A percentile compares a stretch with the other conserved stretches of the same genome.
Evolutionary conservation across 345 rosid genomes (phyloP).

Genomic region (Brassica incana): DNA sequence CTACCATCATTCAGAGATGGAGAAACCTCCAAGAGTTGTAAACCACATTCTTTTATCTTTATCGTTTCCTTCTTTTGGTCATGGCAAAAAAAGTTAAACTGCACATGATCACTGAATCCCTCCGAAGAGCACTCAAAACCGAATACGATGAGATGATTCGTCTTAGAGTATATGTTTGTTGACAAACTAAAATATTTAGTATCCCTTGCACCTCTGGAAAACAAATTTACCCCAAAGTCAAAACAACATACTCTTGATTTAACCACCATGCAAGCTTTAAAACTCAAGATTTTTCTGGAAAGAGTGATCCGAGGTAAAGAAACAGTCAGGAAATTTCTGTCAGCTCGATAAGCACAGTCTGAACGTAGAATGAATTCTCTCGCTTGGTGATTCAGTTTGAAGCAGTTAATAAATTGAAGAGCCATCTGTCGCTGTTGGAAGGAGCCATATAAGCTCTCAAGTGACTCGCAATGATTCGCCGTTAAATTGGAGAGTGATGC

Average conservation of each 20-base stretch:
- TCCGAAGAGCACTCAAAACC: not conserved
- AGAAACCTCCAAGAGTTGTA: conserved; percentile 2
- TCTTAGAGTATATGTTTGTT: not conserved
- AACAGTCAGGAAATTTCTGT: no score
- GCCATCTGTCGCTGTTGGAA: not conserved
- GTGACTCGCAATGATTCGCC: not conserved
- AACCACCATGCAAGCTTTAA: not conserved
- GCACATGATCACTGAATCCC: not conserved
- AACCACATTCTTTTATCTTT: not conserved
- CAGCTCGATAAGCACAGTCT: not conserved
- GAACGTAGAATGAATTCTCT: not conserved
- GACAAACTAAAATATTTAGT: not conserved
- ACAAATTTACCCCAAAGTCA: not conserved
- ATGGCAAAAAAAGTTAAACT: not conserved
- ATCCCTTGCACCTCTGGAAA: not conserved
- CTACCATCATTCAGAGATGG: not conserved
- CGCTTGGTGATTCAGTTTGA: not conserved
- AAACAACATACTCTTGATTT: not conserved
- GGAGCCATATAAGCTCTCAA: not conserved
- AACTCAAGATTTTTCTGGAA: not conserved
- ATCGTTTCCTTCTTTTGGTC: not conserved
- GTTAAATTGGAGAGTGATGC: not conserved
- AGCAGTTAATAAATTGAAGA: conserved; percentile 8
- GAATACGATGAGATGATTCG: not conserved
- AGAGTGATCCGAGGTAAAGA: not conserved